Evolutionary conservation across 805 yeast genomes (phyloP).

Genomic region (Komagataella pastoris): DNA sequence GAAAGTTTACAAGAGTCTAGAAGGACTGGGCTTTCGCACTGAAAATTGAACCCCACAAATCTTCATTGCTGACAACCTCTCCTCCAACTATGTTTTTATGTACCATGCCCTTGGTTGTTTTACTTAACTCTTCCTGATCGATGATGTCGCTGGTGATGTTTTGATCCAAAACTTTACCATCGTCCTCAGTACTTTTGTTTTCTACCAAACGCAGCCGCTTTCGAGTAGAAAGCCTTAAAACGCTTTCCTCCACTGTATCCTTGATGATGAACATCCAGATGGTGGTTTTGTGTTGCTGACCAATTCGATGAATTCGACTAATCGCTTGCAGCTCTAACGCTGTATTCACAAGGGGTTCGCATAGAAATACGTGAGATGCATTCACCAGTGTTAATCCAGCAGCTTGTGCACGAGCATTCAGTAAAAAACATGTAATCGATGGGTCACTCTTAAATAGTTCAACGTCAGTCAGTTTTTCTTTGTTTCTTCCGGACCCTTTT

Average conservation of each 20-base stretch:
- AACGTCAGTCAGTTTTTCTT: slow-evolving; percentile 22
- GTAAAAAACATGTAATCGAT: slow-evolving; percentile 65
- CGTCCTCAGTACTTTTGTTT: slow-evolving; percentile 10
- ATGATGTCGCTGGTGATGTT: slow-evolving; percentile 20
- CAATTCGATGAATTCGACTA: slow-evolving; percentile 85
- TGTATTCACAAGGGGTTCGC: slow-evolving; percentile 86
- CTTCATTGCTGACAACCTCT: slow-evolving; percentile 43
- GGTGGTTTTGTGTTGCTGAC: slow-evolving; percentile 68
- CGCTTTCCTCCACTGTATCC: slow-evolving; percentile 81
- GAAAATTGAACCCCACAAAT: slow-evolving; percentile 54
- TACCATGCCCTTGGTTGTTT: slow-evolving; percentile 34
- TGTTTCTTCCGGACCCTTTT: slow-evolving; percentile 16
- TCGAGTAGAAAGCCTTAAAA: slow-evolving; percentile 53
- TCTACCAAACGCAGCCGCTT: slow-evolving; percentile 34
- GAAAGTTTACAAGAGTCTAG: neutral
- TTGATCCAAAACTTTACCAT: slow-evolving; percentile 11
- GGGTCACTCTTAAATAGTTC: slow-evolving; percentile 47
- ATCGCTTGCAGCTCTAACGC: slow-evolving; percentile 87
- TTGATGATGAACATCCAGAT: slow-evolving; percentile 88
- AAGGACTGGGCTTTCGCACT: slow-evolving; percentile 9
- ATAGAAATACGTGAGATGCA: slow-evolving; percentile 83
- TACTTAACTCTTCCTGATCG: slow-evolving; percentile 42
- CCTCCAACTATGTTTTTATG: slow-evolving; percentile 36
- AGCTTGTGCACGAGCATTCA: slow-evolving; percentile 79
- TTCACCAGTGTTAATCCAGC: slow-evolving; percentile 85